These are phyloP conservation scores for Fusarium buxicola DNA, from an alignment of 2,329 filamentous ascomycete species.

Conservation along the genomic window DNA sequence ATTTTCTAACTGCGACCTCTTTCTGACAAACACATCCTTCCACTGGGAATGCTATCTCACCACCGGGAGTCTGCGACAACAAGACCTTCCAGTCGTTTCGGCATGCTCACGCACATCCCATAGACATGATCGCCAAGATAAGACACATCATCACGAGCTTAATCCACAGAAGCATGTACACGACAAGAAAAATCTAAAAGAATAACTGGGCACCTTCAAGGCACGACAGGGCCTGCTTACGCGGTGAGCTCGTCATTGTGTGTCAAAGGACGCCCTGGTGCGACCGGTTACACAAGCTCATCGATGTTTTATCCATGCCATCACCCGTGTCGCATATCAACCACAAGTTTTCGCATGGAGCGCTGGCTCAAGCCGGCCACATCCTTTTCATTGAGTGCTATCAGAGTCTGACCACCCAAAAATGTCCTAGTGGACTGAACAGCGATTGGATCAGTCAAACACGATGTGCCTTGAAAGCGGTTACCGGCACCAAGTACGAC, in stretches of 20 bases:
- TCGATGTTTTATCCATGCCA: constrained; percentile 37
- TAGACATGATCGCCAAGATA: not conserved
- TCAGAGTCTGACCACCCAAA: constrained; percentile 6
- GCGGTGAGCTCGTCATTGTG: constrained; percentile 10
- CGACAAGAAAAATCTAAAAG: not conserved
- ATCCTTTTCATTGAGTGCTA: constrained; percentile 5
- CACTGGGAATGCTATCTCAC: not conserved
- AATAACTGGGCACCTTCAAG: not conserved
- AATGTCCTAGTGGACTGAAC: constrained; percentile 8
- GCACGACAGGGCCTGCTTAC: not conserved
- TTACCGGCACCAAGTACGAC: not conserved
- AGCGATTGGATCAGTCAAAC: constrained; percentile 6
- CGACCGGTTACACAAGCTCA: constrained; percentile 29
- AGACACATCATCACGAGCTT: not conserved
- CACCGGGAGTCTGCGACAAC: too few species aligned
- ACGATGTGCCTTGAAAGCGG: constrained; percentile 1
- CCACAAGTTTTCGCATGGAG: constrained; percentile 4
- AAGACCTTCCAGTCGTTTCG: not conserved
- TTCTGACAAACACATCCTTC: not conserved
- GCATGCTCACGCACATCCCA: not conserved
- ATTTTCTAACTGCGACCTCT: not conserved
- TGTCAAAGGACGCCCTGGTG: constrained; percentile 7
- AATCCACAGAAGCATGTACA: not conserved
- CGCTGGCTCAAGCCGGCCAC: constrained; percentile 2
- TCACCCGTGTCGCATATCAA: constrained; percentile 34